A percentile compares a stretch with the other conserved stretches of the same genome.
phyloP scores from a whole-genome alignment of 306 rosid species.

The Prunus mongolica region DNA sequence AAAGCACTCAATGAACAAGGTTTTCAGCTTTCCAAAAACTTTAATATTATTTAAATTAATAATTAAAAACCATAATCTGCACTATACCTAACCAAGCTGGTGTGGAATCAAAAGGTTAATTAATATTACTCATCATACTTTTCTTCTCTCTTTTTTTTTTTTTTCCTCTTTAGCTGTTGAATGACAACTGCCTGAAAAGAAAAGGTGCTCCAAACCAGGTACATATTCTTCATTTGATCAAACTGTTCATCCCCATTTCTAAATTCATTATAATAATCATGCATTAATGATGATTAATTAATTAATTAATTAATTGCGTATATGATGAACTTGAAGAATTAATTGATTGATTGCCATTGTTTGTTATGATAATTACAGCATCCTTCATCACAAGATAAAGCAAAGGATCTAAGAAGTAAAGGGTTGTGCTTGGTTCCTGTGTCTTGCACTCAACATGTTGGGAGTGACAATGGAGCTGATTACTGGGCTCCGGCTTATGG shows the following conservation, averaged over 20 bases:
- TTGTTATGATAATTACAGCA: slow-evolving; percentile 4
- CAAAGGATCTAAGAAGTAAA: slow-evolving; percentile 64
- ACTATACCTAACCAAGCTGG: slow-evolving; percentile 11
- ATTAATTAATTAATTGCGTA: too few relatives aligned
- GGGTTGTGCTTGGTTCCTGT: slow-evolving; percentile 85
- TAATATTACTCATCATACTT: slow-evolving; percentile 11
- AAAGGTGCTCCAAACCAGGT: slow-evolving; percentile 33
- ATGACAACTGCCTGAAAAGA: slow-evolving; percentile 39
- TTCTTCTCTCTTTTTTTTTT: neutral
- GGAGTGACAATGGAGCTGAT: slow-evolving; percentile 72
- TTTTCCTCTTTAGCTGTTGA: slow-evolving; percentile 24
- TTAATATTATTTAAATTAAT: neutral
- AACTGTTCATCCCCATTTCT: neutral
- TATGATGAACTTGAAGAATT: neutral
- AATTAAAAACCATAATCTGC: neutral
- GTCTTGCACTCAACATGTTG: slow-evolving; percentile 73
- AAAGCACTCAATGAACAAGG: slow-evolving; percentile 33
- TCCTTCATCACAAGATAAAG: slow-evolving; percentile 31
- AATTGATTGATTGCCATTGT: neutral
- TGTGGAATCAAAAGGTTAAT: slow-evolving; percentile 20
- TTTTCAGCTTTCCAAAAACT: slow-evolving; percentile 32
- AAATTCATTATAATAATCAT: neutral
- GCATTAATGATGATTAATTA: neutral
- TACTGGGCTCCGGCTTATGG: slow-evolving; percentile 79
- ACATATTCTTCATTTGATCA: slow-evolving; percentile 4